Percentiles rank a stretch among this genome's conserved stretches.
Conservation (phyloP, 805 yeast species). For the Candida morakotiae region DNA sequence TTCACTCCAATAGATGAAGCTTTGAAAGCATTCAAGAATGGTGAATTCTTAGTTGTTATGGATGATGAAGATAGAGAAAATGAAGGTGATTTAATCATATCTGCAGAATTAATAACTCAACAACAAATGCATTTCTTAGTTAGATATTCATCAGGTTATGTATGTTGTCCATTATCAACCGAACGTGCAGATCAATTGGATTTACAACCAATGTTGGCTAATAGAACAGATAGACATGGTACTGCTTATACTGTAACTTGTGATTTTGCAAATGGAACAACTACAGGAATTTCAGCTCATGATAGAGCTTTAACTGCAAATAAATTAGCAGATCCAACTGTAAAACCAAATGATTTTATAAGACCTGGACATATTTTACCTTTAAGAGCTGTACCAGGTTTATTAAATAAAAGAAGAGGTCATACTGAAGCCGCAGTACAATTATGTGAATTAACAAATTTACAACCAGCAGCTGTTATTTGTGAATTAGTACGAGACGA, state of each 20-base stretch:
- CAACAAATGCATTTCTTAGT: slow-evolving; percentile 93
- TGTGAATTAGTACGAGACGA: slow-evolving; percentile 91
- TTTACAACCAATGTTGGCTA: slow-evolving; percentile 71
- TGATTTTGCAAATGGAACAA: slow-evolving; percentile 82
- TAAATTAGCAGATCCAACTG: slow-evolving; percentile 57
- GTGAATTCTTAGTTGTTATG: slow-evolving; percentile 90
- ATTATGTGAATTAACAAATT: slow-evolving; percentile 69
- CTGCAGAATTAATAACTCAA: slow-evolving; percentile 78
- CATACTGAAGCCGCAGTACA: slow-evolving; percentile 98
- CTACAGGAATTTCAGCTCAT: slow-evolving; percentile 94
- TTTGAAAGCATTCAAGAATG: slow-evolving; percentile 63
- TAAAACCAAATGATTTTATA: slow-evolving; percentile 63
- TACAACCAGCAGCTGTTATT: slow-evolving; percentile 84
- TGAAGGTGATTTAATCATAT: slow-evolving; percentile 93
- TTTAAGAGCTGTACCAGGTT: slow-evolving; percentile 83
- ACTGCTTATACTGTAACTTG: slow-evolving; percentile 96
- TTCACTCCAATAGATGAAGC: slow-evolving; percentile 59
- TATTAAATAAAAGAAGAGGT: slow-evolving; percentile 78
- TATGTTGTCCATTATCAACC: slow-evolving; percentile 83
- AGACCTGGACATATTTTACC: slow-evolving; percentile 96
- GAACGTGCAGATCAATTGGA: slow-evolving; percentile 76
- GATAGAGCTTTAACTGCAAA: slow-evolving; percentile 85
- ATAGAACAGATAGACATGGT: slow-evolving; percentile 77
- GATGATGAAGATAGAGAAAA: slow-evolving; percentile 96
- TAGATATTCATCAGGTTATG: slow-evolving; percentile 82